Evolutionary conservation across 768 basidiomycete genomes (phyloP).

Genomic region (Kondoa malvinella): DNA sequence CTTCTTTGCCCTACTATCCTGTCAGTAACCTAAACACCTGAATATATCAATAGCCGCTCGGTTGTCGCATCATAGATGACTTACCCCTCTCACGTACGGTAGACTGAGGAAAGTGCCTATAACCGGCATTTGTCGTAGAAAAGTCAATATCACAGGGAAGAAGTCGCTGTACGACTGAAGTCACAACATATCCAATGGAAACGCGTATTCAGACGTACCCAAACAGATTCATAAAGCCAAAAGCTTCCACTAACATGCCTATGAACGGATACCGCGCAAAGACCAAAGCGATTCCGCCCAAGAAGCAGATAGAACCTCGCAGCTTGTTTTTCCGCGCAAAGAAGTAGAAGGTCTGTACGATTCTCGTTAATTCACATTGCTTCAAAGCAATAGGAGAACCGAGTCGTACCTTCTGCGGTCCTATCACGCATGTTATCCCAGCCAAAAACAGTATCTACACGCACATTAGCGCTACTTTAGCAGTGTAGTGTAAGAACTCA

Average conservation of each 20-base stretch:
- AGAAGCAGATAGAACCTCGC: constrained; percentile 70
- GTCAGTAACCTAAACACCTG: constrained; percentile 47
- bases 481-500: constrained; percentile 34
- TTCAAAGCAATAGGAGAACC: neutral
- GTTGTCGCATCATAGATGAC: constrained; percentile 14
- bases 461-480: neutral
- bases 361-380: neutral
- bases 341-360: constrained; percentile 67
- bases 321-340: constrained; percentile 91
- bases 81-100: constrained; percentile 68
- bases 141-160: constrained; percentile 96
- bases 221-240: constrained; percentile 93
- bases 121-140: constrained; percentile 81
- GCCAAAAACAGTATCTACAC: constrained; percentile 75
- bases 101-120: constrained; percentile 70
- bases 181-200: neutral
- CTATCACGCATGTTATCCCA: constrained; percentile 90
- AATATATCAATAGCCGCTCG: constrained; percentile 6
- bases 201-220: constrained; percentile 41
- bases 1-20: constrained; percentile 47
- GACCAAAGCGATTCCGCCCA: constrained; percentile 77
- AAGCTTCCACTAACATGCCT: constrained; percentile 81
- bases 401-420: constrained; percentile 56
- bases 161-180: constrained; percentile 57
- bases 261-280: constrained; percentile 91